These are phyloP conservation scores for Tilletia walkeri DNA, from an alignment of 1,284 basidiomycete genomes.

Conservation along the genomic window DNA sequence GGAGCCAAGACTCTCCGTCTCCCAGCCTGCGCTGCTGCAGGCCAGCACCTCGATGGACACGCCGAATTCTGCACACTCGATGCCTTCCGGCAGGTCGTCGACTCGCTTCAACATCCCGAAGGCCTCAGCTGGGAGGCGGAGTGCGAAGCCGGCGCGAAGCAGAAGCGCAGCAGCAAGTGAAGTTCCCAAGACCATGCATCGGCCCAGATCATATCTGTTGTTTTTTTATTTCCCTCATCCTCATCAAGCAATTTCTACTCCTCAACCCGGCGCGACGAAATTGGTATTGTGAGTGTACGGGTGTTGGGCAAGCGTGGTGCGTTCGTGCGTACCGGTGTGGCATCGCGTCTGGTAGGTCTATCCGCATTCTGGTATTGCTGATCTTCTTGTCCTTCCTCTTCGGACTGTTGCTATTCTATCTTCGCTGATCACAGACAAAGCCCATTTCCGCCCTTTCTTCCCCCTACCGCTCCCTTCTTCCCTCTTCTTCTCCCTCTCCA, in stretches of 20 bases:
- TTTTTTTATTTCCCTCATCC: neutral
- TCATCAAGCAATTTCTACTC: neutral
- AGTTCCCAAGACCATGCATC: neutral
- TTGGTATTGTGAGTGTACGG: too few relatives aligned
- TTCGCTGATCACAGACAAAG: too few relatives aligned
- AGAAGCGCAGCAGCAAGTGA: conserved; percentile 36
- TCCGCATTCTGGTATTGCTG: neutral
- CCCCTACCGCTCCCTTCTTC: neutral
- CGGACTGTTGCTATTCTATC: too few relatives aligned
- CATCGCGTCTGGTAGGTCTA: too few relatives aligned
- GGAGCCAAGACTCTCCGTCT: conserved; percentile 69
- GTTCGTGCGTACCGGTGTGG: too few relatives aligned
- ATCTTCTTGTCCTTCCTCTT: neutral
- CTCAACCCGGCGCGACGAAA: too few relatives aligned
- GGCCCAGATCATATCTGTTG: neutral
- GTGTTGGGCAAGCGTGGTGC: too few relatives aligned
- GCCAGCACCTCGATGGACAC: conserved; percentile 68
- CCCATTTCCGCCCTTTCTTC: too few relatives aligned
- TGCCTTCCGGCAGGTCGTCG: conserved; percentile 62
- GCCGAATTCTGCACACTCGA: conserved; percentile 75
- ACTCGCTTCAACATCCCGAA: conserved; percentile 41
- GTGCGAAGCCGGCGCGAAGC: conserved; percentile 34
- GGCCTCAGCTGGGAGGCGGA: conserved; percentile 44
- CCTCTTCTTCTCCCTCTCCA: neutral
- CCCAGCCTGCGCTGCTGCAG: conserved; percentile 68